These are phyloP conservation scores for Hanseniaspora guilliermondii DNA, from an alignment of 805 yeast species.

Conservation along the genomic window DNA sequence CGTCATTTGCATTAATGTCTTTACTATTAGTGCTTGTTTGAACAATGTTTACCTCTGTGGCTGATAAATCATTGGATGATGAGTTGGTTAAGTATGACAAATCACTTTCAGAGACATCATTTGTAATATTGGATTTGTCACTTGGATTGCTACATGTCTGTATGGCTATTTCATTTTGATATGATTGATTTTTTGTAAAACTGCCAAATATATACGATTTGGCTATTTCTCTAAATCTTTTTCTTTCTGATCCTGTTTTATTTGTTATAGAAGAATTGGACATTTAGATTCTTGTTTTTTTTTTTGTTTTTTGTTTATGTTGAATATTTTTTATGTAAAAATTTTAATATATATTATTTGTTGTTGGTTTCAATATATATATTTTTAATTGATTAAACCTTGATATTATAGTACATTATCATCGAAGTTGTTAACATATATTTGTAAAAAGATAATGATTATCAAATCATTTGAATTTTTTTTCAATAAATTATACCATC, in stretches of 20 bases:
- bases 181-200: not conserved
- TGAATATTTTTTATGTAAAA: not conserved
- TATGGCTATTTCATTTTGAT: not conserved
- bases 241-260: constrained; percentile 12
- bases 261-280: not conserved
- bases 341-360: too few species aligned
- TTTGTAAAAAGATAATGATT: too few species aligned
- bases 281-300: not conserved
- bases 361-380: too few species aligned
- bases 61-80: not conserved
- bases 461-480: too few species aligned
- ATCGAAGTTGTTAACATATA: too few species aligned
- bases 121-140: not conserved
- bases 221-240: constrained; percentile 12
- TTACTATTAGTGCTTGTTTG: too few species aligned
- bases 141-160: not conserved
- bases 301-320: not conserved
- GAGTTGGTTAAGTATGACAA: not conserved
- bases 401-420: too few species aligned
- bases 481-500: too few species aligned
- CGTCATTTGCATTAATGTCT: too few species aligned
- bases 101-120: not conserved
- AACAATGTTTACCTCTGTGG: not conserved
- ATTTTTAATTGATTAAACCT: too few species aligned
- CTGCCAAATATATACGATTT: constrained; percentile 11